Conservation (phyloP, 2,329 filamentous ascomycete genomes). For the Cordyceps cicadae region DNA sequence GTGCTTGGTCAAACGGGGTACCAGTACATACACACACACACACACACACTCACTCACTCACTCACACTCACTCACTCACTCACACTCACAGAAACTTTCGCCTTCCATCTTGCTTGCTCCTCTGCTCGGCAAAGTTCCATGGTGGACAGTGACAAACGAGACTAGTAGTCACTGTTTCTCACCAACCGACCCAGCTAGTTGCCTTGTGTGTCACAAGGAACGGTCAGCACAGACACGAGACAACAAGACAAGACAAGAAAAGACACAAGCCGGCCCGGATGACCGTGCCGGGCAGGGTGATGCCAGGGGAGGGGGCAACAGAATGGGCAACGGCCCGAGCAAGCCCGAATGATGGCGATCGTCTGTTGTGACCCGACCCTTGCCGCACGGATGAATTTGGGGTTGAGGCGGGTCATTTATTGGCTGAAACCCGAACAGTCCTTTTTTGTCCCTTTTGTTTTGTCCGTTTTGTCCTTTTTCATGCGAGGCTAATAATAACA, state of each 20-base stretch:
- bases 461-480: neutral
- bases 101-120: too few species aligned
- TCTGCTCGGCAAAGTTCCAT: neutral
- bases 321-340: neutral
- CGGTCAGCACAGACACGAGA: neutral
- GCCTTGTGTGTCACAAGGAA: neutral
- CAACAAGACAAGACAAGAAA: neutral
- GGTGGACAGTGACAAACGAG: neutral
- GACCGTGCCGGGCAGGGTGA: neutral
- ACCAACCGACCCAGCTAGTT: too few species aligned
- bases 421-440: neutral
- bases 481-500: neutral
- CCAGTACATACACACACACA: too few species aligned
- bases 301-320: neutral
- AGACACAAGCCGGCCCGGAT: neutral
- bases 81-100: neutral
- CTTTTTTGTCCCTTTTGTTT: neutral
- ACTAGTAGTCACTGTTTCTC: too few species aligned
- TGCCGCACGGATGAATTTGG: constrained; percentile 6
- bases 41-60: too few species aligned
- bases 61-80: too few species aligned
- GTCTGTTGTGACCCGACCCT: constrained; percentile 1
- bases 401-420: neutral
- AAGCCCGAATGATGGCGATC: neutral
- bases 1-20: neutral